These are phyloP conservation scores for Penicillium cataractarum DNA, from an alignment of 495 filamentous ascomycete genomes.

Conservation along the genomic window DNA sequence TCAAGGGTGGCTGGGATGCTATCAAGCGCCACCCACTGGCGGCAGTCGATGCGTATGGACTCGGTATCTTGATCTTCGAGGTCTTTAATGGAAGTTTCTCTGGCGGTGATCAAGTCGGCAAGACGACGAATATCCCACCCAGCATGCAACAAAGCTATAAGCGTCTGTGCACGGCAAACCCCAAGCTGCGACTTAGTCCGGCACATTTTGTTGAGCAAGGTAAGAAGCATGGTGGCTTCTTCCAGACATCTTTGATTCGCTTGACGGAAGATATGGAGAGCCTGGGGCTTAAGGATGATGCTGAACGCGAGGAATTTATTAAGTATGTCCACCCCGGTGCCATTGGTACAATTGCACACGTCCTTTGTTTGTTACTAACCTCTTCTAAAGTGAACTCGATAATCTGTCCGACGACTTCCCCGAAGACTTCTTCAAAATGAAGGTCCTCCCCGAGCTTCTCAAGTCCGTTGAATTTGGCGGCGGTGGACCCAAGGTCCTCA, in stretches of 20 bases:
- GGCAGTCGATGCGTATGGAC: conserved; percentile 84
- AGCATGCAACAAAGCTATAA: conserved; percentile 89
- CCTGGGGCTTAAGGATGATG: conserved; percentile 82
- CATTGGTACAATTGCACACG: not conserved
- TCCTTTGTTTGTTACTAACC: not conserved
- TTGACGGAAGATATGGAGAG: conserved; percentile 91
- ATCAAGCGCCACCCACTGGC: conserved; percentile 82
- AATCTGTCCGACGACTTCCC: conserved; percentile 89
- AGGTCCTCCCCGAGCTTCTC: conserved; percentile 90
- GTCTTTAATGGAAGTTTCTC: conserved; percentile 83
- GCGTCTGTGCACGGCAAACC: conserved; percentile 82
- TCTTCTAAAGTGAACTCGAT: conserved; percentile 70
- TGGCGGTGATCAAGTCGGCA: conserved; percentile 73
- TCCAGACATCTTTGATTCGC: conserved; percentile 88
- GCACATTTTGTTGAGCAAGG: conserved; percentile 91
- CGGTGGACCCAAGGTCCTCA: conserved; percentile 89
- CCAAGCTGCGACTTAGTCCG: conserved; percentile 82
- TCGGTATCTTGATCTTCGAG: conserved; percentile 83
- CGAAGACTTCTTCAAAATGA: conserved; percentile 97
- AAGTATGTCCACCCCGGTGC: conserved; percentile 53
- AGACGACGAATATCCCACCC: conserved; percentile 84
- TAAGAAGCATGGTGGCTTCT: conserved; percentile 78
- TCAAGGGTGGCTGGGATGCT: conserved; percentile 82
- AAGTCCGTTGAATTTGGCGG: conserved; percentile 98
- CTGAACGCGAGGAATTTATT: conserved; percentile 83